Conservation (phyloP, 129 eudicot species). For the Smallanthus sonchifolius region DNA sequence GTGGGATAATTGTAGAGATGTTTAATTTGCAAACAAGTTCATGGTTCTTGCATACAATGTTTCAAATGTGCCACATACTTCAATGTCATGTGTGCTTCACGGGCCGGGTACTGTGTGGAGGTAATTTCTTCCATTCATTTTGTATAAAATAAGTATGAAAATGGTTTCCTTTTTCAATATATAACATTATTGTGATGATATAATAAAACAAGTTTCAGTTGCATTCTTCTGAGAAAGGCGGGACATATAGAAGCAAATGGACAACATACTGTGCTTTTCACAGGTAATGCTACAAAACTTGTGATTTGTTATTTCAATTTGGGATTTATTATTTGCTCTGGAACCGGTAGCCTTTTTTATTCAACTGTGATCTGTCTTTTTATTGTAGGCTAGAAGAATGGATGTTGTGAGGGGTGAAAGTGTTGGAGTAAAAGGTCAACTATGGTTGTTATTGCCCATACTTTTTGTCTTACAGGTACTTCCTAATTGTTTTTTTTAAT, state of each 20-base stretch:
- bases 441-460: conserved; percentile 71
- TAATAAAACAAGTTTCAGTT: conserved; percentile 37
- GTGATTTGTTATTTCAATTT: not conserved
- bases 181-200: not conserved
- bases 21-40: conserved; percentile 78
- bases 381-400: conserved; percentile 90
- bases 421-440: conserved; percentile 92
- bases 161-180: not conserved
- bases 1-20: conserved; percentile 52
- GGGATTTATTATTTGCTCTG: not conserved
- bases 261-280: conserved; percentile 71
- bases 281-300: conserved; percentile 41
- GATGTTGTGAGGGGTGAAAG: conserved; percentile 99
- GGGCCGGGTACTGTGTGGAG: conserved; percentile 88
- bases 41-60: conserved; percentile 91
- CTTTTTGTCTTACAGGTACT: conserved; percentile 81
- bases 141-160: not conserved
- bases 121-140: conserved; percentile 37
- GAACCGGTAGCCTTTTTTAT: no score
- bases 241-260: conserved; percentile 59
- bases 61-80: conserved; percentile 83
- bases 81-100: conserved; percentile 79
- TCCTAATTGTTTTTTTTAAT: not conserved
- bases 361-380: not conserved
- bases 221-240: conserved; percentile 70